Conservation (phyloP, 2,329 filamentous ascomycete genomes). For the Hymenoscyphus infarciens region DNA sequence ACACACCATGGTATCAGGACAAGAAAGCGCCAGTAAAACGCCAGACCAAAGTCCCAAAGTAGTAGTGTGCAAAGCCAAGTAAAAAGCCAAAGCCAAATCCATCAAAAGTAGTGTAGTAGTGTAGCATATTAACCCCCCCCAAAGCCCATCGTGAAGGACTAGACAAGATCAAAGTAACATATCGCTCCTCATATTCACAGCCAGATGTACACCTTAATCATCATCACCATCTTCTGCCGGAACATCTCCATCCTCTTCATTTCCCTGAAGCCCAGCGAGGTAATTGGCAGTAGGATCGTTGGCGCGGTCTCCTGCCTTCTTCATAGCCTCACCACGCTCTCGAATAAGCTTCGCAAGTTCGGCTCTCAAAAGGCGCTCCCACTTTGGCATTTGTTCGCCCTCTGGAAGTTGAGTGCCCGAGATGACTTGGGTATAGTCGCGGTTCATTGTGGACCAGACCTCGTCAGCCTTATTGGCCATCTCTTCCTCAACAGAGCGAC, state of each 20-base stretch:
- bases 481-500: slow-evolving; percentile 23
- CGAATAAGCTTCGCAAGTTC: slow-evolving; percentile 22
- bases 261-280: background rate
- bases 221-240: background rate
- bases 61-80: background rate
- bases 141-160: background rate
- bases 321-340: slow-evolving; percentile 6
- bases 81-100: background rate
- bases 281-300: background rate
- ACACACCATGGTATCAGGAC: background rate
- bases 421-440: slow-evolving; percentile 35
- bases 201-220: background rate
- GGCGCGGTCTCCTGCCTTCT: background rate
- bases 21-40: background rate
- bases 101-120: background rate
- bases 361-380: slow-evolving; percentile 30
- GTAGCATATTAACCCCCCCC: background rate
- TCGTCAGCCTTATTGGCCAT: slow-evolving; percentile 33
- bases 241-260: background rate
- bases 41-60: background rate
- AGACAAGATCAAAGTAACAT: background rate
- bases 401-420: slow-evolving; percentile 25
- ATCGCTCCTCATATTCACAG: background rate
- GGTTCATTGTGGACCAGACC: slow-evolving; percentile 32
- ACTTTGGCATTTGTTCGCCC: slow-evolving; percentile 31